These are phyloP conservation scores for Mrakia gelida DNA, from an alignment of 768 basidiomycete genomes.

Conservation along the genomic window DNA sequence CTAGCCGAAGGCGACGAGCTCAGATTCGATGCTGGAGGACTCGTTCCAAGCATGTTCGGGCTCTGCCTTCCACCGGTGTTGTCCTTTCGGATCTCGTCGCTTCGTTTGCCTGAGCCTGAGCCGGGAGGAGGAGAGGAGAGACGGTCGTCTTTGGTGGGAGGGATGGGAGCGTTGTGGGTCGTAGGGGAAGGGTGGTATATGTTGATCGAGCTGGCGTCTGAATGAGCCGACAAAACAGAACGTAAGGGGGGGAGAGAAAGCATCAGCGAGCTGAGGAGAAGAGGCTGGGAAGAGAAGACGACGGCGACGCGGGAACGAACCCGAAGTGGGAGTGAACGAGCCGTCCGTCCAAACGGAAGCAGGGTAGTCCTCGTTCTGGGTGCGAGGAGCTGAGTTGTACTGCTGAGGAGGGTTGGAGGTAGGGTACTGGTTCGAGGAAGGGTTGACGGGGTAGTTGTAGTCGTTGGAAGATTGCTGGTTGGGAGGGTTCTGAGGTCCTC, in stretches of 20 bases:
- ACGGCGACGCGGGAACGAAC: background rate
- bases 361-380: conserved; percentile 28
- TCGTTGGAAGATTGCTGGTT: background rate
- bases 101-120: conserved; percentile 13
- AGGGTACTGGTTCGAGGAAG: conserved; percentile 6
- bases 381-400: conserved; percentile 5
- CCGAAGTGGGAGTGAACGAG: background rate
- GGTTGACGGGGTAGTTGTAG: conserved; percentile 22
- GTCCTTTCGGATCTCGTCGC: conserved; percentile 18
- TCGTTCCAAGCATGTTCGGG: conserved; percentile 19
- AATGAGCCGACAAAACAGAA: background rate
- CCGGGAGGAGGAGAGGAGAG: conserved; percentile 4
- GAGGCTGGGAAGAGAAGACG: no score
- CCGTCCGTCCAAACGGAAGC: conserved; percentile 4
- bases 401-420: background rate
- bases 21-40: conserved; percentile 6
- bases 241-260: background rate
- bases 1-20: conserved; percentile 15
- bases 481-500: background rate
- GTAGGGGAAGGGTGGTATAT: background rate
- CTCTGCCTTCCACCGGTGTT: conserved; percentile 25
- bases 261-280: background rate
- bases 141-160: background rate
- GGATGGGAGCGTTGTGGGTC: background rate
- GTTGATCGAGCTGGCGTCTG: conserved; percentile 24